A percentile compares a stretch with the other conserved stretches of the same genome.
phyloP scores from a whole-genome alignment of 2,329 filamentous ascomycete species.

The Biscogniauxia mediterranea region DNA sequence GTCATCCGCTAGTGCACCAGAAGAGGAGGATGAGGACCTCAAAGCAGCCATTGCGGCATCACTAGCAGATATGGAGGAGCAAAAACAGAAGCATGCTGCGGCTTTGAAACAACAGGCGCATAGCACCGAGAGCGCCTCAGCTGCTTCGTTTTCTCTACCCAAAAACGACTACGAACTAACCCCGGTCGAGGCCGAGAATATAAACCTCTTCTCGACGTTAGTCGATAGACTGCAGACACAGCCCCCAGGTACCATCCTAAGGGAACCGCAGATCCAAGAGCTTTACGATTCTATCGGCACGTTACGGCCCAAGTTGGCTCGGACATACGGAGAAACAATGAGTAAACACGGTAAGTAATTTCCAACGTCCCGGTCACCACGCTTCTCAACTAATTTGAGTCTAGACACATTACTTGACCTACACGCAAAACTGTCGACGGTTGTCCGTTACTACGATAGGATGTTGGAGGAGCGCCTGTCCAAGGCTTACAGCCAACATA shows the following conservation, averaged over 20 bases:
- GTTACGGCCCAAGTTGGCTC: conserved; percentile 85
- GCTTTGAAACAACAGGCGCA: conserved; percentile 77
- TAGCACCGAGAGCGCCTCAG: conserved; percentile 45
- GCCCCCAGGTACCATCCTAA: conserved; percentile 89
- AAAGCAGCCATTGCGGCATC: conserved; percentile 96
- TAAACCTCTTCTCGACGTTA: conserved; percentile 90
- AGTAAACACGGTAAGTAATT: conserved; percentile 83
- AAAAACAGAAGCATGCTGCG: conserved; percentile 87
- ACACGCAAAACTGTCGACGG: conserved; percentile 91
- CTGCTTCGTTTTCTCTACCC: conserved; percentile 59
- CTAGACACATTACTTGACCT: conserved; percentile 88
- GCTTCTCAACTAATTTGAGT: conserved; percentile 33
- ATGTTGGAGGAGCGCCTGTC: conserved; percentile 97
- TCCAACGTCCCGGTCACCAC: not conserved
- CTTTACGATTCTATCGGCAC: conserved; percentile 96
- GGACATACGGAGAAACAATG: conserved; percentile 98
- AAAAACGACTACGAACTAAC: conserved; percentile 96
- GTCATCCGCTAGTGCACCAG: conserved; percentile 48
- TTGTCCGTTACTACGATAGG: conserved; percentile 94
- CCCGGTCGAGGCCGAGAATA: conserved; percentile 92
- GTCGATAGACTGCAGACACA: conserved; percentile 95
- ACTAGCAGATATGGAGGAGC: conserved; percentile 94
- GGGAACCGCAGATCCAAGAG: conserved; percentile 97
- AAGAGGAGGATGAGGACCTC: conserved; percentile 90
- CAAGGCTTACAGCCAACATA: conserved; percentile 85